These are phyloP conservation scores for Mortierella hygrophila DNA, from an alignment of 192 early-diverging fungal species.

Conservation along the genomic window DNA sequence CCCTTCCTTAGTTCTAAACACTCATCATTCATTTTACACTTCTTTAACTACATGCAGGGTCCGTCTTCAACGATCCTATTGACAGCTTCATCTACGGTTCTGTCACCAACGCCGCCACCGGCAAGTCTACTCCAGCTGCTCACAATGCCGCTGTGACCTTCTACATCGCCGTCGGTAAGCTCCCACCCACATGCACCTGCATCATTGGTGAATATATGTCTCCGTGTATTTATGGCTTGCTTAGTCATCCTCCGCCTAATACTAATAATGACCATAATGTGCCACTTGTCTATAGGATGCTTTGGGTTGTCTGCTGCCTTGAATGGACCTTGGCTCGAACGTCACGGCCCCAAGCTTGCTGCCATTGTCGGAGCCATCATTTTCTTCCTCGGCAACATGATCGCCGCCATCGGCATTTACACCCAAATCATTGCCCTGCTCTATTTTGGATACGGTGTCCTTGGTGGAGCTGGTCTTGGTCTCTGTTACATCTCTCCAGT, in stretches of 20 bases:
- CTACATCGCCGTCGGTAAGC: constrained; percentile 65
- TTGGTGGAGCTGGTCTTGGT: constrained; percentile 69
- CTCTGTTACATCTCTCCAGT: constrained; percentile 72
- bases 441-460: constrained; percentile 72
- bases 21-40: background rate
- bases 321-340: constrained; percentile 71
- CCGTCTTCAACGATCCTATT: constrained; percentile 69
- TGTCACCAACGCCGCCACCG: constrained; percentile 17
- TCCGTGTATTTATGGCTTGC: background rate
- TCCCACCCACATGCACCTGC: background rate
- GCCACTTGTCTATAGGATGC: constrained; percentile 21
- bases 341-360: constrained; percentile 61
- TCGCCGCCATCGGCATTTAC: constrained; percentile 64
- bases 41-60: constrained; percentile 65
- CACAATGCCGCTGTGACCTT: constrained; percentile 66
- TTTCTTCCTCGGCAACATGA: constrained; percentile 66
- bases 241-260: background rate
- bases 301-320: constrained; percentile 67
- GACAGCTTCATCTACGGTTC: constrained; percentile 51
- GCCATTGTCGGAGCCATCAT: constrained; percentile 60
- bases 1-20: background rate
- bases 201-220: background rate
- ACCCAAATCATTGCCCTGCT: constrained; percentile 64
- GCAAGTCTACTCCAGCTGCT: constrained; percentile 50
- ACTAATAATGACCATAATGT: background rate